Base-by-base conservation (phyloP, 163 green algal genomes). In the Coccomyxa subellipsoidea region DNA sequence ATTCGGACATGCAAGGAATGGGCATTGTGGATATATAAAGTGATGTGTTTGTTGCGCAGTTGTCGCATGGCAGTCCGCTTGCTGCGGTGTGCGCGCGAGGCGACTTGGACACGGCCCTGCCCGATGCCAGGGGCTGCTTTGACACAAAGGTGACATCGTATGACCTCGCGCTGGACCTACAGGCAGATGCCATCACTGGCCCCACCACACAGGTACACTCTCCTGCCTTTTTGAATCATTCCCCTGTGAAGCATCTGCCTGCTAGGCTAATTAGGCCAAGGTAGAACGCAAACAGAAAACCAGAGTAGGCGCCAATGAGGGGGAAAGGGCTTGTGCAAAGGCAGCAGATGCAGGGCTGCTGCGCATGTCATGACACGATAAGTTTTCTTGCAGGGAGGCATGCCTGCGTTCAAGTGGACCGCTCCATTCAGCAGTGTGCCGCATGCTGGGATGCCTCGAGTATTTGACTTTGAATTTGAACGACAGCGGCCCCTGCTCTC, bases 71-170 rank as follows among this genome's bases (percentile, higher is more conserved):
- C 31, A 81, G 90, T 40, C 89, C 90, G 0, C 39, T 89, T 27
- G 80, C 73, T 2, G 84, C 90, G 1, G 83, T 95, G 29, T 95
- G 92, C 79, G 84, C 83, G 9, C 83, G 92, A 0, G 90, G 90
- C 2, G 92, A 95, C 78, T 76, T 95, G 78, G 84, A 89, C 31
- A 78, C 86, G 5, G 85, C 87, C 35, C 77, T 87, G 38, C 86
- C 87, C 0, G 79, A 84, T 0, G 69, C 87, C 0, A 82, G 85
- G 2, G 92, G 92, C 81, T 94, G 92, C 85, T 94, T 90, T 79
- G 92, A 94, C 80, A 83, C 83, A 69, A 94, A 94, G 79, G 90
- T 93, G 37, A 93, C 90, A 21, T 90, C 32, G 36, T 89, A 84
- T 70, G 54, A 38, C 23, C 76, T 93, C 80, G 88, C 90, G 0